These are phyloP conservation scores for Spinacia oleracea DNA, from an alignment of 179 eudicot genomes.

Conservation along the genomic window DNA sequence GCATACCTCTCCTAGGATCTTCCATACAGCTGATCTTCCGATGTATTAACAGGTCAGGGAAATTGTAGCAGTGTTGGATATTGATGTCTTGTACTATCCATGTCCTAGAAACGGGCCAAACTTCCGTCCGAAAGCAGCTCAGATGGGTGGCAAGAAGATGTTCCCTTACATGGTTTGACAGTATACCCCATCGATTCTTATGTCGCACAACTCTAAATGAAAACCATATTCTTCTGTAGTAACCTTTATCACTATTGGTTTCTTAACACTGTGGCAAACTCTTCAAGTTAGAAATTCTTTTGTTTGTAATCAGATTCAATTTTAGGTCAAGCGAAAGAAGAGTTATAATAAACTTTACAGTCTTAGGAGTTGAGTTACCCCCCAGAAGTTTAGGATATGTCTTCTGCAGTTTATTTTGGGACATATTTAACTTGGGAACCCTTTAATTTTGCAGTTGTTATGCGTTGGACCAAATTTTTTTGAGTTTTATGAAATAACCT, in stretches of 20 bases:
- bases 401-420: background rate
- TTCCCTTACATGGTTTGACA: constrained; percentile 90
- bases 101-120: constrained; percentile 92
- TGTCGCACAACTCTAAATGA: background rate
- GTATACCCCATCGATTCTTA: constrained; percentile 7
- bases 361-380: background rate
- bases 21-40: background rate
- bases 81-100: constrained; percentile 88
- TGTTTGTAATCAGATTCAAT: background rate
- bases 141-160: constrained; percentile 92
- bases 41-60: constrained; percentile 70
- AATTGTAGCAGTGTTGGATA: constrained; percentile 86
- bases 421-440: background rate
- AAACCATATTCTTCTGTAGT: background rate
- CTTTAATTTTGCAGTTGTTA: background rate
- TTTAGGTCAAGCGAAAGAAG: background rate
- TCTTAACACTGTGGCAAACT: background rate
- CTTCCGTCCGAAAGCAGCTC: constrained; percentile 73
- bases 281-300: background rate
- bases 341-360: constrained; percentile 1
- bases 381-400: background rate
- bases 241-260: background rate
- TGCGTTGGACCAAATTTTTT: background rate
- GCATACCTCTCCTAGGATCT: background rate
- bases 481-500: background rate